Base-by-base conservation (phyloP, 2,329 filamentous ascomycete genomes). In the Pseudogymnoascus sp. region DNA sequence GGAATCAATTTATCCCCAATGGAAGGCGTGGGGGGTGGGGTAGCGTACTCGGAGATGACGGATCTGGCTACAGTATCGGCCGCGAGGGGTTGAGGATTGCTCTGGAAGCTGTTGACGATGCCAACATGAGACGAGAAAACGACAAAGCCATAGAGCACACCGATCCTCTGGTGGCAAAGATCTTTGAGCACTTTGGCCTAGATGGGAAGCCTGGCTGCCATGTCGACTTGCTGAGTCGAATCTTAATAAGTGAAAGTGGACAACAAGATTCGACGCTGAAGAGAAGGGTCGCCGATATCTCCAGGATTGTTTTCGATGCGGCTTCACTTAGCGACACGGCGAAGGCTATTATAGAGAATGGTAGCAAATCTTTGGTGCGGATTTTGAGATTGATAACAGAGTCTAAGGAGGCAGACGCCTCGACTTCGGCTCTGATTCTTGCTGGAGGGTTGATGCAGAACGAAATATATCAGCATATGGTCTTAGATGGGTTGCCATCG, bases 1-100 rank as follows among this genome's bases (percentile, higher is more conserved):
- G 56, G 59, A 56, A 61, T 3, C 61, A 62, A 0, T 71, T 73
- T 35, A 44, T 65, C 5, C 71, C 72, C 1, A 70, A 71, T 1
- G 72, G 70, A n/a, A 71, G 77, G 2, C 70, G 71, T 4, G 77
- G 77, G 1, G 78, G 78, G 11, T 79, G 78, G 77, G 77, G 77
- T 2, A 70, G 75, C 63, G 67, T 78, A 4, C 68, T 79, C 1
- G 77, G 77, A 0, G 78, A 80, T 60, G 76, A 79, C 38, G 77
- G 77, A 0, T 73, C 73, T 0, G 77, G 76, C 2, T 78, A 74
- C 65, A 71, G 73, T 1, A 75, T 79, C 12, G 77, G 77, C 1
- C 56, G 64, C 14, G 56, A 62, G 12, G 64, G 53, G 56, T n/a
- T 50, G 21, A 50, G 44, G 11, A 14, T 50, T 1, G 44, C 44